Evolutionary conservation across 306 rosid genomes (phyloP).

Genomic region (Corylus americana): DNA sequence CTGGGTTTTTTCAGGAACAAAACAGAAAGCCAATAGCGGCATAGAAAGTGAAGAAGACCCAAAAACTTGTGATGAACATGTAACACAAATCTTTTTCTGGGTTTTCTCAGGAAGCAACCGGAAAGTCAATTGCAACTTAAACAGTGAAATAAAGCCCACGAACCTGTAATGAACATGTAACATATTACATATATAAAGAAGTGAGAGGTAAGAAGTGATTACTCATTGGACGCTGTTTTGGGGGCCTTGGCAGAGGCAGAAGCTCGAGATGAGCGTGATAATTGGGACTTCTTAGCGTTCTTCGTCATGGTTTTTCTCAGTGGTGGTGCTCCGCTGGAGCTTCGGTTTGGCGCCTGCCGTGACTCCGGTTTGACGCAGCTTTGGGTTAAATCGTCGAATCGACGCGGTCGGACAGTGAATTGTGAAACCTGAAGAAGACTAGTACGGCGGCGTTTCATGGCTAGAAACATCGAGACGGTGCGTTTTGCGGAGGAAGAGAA

Average conservation of each 20-base stretch:
- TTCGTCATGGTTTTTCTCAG: slow-evolving; percentile 44
- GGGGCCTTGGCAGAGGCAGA: slow-evolving; percentile 26
- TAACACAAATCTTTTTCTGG: slow-evolving; percentile 1
- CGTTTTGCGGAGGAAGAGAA: too few species aligned
- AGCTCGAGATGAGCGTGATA: slow-evolving; percentile 29
- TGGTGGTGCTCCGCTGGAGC: slow-evolving; percentile 1
- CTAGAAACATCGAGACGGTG: too few species aligned
- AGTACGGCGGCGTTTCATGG: neutral
- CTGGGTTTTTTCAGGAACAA: slow-evolving; percentile 27
- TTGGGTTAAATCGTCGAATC: neutral
- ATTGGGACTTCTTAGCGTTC: slow-evolving; percentile 33
- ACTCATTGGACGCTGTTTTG: slow-evolving; percentile 36
- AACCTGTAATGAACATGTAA: neutral
- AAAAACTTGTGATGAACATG: neutral
- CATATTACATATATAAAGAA: neutral
- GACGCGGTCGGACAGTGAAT: neutral
- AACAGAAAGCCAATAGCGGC: slow-evolving; percentile 3
- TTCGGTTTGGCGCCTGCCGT: neutral
- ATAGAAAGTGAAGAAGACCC: neutral
- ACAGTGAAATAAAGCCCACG: neutral
- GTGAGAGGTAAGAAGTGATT: slow-evolving; percentile 12
- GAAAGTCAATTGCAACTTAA: neutral
- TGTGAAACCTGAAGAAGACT: neutral
- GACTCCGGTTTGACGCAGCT: neutral
- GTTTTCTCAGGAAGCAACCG: slow-evolving; percentile 24